Percentiles rank a stretch among this genome's conserved stretches.
phyloP scores from a whole-genome alignment of 768 basidiomycete genomes.

The Daedaleopsis nitida region DNA sequence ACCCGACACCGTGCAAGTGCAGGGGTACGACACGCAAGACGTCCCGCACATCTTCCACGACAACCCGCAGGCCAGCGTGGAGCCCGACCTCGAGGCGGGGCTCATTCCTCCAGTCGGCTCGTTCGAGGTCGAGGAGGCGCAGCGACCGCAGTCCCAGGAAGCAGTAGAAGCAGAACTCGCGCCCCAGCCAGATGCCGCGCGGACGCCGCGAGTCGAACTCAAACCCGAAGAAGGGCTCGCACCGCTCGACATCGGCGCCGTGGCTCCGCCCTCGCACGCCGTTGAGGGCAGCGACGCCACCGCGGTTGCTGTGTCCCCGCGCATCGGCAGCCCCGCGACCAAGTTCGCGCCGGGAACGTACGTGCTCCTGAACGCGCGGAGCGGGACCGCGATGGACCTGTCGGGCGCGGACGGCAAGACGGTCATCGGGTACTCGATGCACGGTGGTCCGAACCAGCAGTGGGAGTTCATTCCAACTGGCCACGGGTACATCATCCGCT shows the following conservation, averaged over 20 bases:
- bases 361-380: slow-evolving; percentile 26
- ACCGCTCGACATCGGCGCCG: background rate
- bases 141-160: background rate
- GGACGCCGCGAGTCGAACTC: slow-evolving; percentile 12
- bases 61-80: background rate
- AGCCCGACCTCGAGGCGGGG: slow-evolving; percentile 10
- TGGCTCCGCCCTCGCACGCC: background rate
- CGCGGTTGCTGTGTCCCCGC: slow-evolving; percentile 4
- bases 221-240: slow-evolving; percentile 11
- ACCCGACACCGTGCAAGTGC: background rate
- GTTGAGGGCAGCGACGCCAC: slow-evolving; percentile 14
- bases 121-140: background rate
- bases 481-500: slow-evolving; percentile 27
- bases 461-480: slow-evolving; percentile 31
- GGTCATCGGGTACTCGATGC: slow-evolving; percentile 26
- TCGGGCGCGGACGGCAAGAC: slow-evolving; percentile 24
- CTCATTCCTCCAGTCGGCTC: slow-evolving; percentile 1
- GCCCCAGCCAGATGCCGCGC: background rate
- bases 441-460: slow-evolving; percentile 31
- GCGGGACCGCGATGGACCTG: slow-evolving; percentile 28
- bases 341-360: slow-evolving; percentile 24
- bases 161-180: background rate
- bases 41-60: slow-evolving; percentile 3
- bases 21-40: slow-evolving; percentile 3
- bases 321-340: slow-evolving; percentile 16